Base-by-base conservation (phyloP, 1,284 basidiomycete species). In the Megacollybia platyphylla region DNA sequence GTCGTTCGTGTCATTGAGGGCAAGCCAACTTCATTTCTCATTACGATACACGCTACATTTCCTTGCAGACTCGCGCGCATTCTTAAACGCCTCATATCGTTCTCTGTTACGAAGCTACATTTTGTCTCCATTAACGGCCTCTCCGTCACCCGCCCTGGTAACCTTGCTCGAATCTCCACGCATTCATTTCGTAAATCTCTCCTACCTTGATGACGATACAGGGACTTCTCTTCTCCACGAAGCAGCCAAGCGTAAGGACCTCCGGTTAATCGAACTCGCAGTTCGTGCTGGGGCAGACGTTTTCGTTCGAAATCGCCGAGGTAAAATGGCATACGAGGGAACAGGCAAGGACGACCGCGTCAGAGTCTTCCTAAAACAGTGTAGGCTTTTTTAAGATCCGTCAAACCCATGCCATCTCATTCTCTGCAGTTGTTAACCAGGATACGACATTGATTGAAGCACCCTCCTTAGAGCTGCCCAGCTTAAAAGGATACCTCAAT, bases 231-330 rank as follows among this genome's bases (percentile, higher is more conserved):
- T 96, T 1, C 67, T 97, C 1, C 92, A 97, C 52, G 90, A 93
- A 58, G 91, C 92, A 0, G 89, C 88, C 0, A 67, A 74, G 43
- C 70, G 89, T 20, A 86, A 87, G 44, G 89, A 97, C 56, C 64
- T 92, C 6, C 67, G 76, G 8, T 64, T 96, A 13, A 80, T 97
- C 29, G 88, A 96, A 57, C 68, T 89, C 8, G 83, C 81, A 0
- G 79, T 93, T 1, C 76, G 83, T 41, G 81, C 82, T 8, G 92
- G 92, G 1, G 91, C 88, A 0, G 91, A 96, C 56, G 86, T 96
- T 1, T 93, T 94, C 52, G 83, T 86, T 1, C 71, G 91, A 5
- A 88, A 97, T 60, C 70, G 79, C 28, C 71, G 67, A 42, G 90
- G 92, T 7, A 80, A 80, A 54, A 71, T 81, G 47, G 79, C 87